Conservation (phyloP, 2,329 filamentous ascomycete species). For the Ophiocordyceps robertsii region DNA sequence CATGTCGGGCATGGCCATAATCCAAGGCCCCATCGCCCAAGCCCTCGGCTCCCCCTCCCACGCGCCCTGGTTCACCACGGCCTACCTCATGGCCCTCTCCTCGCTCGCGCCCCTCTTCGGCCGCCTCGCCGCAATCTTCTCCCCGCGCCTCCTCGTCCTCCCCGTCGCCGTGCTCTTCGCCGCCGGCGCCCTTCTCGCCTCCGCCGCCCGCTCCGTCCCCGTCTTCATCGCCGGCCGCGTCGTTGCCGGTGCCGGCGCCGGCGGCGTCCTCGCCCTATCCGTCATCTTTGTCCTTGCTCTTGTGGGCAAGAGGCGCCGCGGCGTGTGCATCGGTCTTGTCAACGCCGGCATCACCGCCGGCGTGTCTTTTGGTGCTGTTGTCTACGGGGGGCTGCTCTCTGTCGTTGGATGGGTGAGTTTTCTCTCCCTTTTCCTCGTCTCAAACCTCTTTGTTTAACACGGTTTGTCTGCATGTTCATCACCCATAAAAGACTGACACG, state of each 20-base stretch:
- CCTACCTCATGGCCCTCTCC: slow-evolving; percentile 53
- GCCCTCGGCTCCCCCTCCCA: slow-evolving; percentile 62
- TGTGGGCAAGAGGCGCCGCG: slow-evolving; percentile 50
- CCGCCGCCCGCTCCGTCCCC: background rate
- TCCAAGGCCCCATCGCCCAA: slow-evolving; percentile 61
- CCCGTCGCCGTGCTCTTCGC: slow-evolving; percentile 50
- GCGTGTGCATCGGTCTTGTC: slow-evolving; percentile 59
- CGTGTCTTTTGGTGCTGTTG: slow-evolving; percentile 56
- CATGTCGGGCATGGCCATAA: slow-evolving; percentile 70
- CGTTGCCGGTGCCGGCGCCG: slow-evolving; percentile 37
- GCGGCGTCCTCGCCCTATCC: slow-evolving; percentile 34
- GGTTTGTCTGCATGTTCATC: background rate
- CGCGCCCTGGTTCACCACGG: slow-evolving; percentile 69
- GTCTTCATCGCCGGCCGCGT: slow-evolving; percentile 34
- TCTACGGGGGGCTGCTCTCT: slow-evolving; percentile 52
- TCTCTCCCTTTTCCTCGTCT: background rate
- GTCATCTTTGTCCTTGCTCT: slow-evolving; percentile 55
- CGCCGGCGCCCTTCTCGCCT: slow-evolving; percentile 36
- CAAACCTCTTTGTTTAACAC: no score
- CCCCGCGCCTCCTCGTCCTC: slow-evolving; percentile 28
- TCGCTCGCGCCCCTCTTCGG: slow-evolving; percentile 49
- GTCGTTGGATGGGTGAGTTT: slow-evolving; percentile 54
- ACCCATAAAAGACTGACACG: background rate
- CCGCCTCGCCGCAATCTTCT: slow-evolving; percentile 61
- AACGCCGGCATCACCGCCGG: slow-evolving; percentile 63